Conservation (phyloP, 2,329 filamentous ascomycete genomes). For the Alternaria angustiovoidea region DNA sequence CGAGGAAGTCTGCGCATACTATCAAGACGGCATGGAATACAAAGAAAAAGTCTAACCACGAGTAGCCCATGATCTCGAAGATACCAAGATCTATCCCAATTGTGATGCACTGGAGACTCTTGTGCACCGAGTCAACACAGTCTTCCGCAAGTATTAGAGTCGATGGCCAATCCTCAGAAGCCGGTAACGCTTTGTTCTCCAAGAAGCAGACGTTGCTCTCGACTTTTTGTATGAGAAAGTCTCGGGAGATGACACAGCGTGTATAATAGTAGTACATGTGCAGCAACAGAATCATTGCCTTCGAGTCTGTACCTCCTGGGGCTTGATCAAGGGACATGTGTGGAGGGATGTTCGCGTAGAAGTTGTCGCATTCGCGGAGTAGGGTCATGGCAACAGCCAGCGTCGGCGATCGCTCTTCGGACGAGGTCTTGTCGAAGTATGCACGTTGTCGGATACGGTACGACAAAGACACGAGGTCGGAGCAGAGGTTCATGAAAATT, state of each 20-base stretch:
- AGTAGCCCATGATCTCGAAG: slow-evolving; percentile 29
- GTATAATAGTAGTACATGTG: slow-evolving; percentile 36
- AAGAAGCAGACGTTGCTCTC: slow-evolving; percentile 28
- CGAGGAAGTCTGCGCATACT: slow-evolving; percentile 39
- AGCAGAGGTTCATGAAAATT: slow-evolving; percentile 20
- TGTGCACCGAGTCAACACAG: slow-evolving; percentile 37
- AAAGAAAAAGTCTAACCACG: slow-evolving; percentile 36
- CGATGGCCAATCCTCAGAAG: slow-evolving; percentile 23
- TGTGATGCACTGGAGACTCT: slow-evolving; percentile 32
- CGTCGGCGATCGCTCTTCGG: slow-evolving; percentile 30
- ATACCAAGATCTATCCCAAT: slow-evolving; percentile 24
- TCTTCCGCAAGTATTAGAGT: slow-evolving; percentile 33
- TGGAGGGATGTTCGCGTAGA: slow-evolving; percentile 22
- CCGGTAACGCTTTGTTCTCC: slow-evolving; percentile 16
- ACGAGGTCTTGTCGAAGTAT: slow-evolving; percentile 31
- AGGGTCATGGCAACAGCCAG: slow-evolving; percentile 28
- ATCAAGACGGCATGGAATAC: slow-evolving; percentile 38
- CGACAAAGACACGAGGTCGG: slow-evolving; percentile 25
- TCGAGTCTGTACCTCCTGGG: slow-evolving; percentile 20
- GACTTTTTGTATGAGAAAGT: slow-evolving; percentile 35
- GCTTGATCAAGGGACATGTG: slow-evolving; percentile 20
- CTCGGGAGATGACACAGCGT: slow-evolving; percentile 35
- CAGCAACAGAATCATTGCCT: slow-evolving; percentile 25
- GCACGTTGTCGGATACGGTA: slow-evolving; percentile 33
- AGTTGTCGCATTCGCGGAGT: slow-evolving; percentile 32